A percentile compares a stretch with the other conserved stretches of the same genome.
Evolutionary conservation across 2,329 filamentous ascomycete genomes (phyloP).

Genomic region (Colletotrichum sp.): DNA sequence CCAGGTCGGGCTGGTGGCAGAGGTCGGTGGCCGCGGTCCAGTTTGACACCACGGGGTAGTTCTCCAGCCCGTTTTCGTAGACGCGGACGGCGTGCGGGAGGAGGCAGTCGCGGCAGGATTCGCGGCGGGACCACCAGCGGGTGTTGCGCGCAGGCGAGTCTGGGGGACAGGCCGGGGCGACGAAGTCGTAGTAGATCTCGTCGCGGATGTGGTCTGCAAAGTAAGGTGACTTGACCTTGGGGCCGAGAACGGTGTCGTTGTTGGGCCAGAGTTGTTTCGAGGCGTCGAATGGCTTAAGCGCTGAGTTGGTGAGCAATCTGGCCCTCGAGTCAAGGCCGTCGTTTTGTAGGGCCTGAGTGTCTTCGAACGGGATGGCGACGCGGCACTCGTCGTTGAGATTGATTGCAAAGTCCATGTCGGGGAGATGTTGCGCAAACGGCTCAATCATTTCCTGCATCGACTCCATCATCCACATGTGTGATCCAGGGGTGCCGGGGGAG

Average conservation of each 20-base stretch:
- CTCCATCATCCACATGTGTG: conserved; percentile 40
- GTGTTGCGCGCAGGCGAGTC: conserved; percentile 45
- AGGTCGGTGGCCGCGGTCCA: conserved; percentile 38
- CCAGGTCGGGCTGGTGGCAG: conserved; percentile 54
- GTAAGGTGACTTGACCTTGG: conserved; percentile 2
- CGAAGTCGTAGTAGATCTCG: conserved; percentile 39
- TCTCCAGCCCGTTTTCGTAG: conserved; percentile 28
- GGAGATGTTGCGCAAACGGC: conserved; percentile 70
- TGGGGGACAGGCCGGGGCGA: conserved; percentile 49
- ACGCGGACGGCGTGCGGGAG: conserved; percentile 37
- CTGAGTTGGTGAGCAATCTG: neutral
- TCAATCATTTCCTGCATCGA: conserved; percentile 66
- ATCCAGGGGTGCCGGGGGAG: conserved; percentile 34
- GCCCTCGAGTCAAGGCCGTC: neutral
- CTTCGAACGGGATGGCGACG: conserved; percentile 27
- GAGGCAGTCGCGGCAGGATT: conserved; percentile 35
- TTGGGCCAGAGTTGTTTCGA: conserved; percentile 19
- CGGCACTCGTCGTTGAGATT: conserved; percentile 56
- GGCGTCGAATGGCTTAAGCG: neutral
- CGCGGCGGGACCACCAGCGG: conserved; percentile 44
- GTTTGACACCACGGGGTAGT: conserved; percentile 40
- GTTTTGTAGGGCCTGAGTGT: neutral
- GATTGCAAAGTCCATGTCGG: conserved; percentile 80
- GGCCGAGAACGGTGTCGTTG: neutral
- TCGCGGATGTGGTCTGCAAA: conserved; percentile 25